Conservation (phyloP, 495 filamentous ascomycete species). For the Aspergillus ostianus region DNA sequence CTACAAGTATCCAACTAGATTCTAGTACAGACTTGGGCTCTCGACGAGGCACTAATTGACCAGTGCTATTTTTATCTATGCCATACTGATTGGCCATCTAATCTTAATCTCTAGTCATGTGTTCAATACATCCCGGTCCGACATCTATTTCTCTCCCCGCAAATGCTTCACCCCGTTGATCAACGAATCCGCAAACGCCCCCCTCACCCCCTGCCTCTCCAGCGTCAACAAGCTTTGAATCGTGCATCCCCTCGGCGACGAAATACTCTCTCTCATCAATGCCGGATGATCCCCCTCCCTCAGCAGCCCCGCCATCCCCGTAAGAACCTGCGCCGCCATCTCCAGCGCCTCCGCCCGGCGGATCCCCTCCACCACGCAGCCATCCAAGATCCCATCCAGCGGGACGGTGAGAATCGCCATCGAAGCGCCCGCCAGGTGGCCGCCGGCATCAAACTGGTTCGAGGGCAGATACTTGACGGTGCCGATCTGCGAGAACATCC, state of each 20-base stretch:
- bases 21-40: too few species aligned
- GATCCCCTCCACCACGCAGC: constrained; percentile 38
- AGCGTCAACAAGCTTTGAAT: constrained; percentile 33
- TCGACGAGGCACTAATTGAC: not conserved
- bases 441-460: constrained; percentile 28
- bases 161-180: constrained; percentile 21
- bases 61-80: not conserved
- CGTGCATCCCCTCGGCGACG: constrained; percentile 36
- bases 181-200: constrained; percentile 20
- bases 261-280: constrained; percentile 34
- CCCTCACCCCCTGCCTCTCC: constrained; percentile 32
- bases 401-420: constrained; percentile 34
- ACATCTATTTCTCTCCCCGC: constrained; percentile 5
- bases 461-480: constrained; percentile 29
- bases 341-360: constrained; percentile 35
- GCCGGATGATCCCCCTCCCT: constrained; percentile 35
- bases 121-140: not conserved
- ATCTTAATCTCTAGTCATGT: too few species aligned
- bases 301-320: constrained; percentile 33
- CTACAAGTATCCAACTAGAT: too few species aligned
- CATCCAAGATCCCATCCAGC: constrained; percentile 40
- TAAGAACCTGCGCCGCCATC: constrained; percentile 30
- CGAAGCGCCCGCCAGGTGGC: constrained; percentile 32
- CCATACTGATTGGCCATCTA: not conserved
- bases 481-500: constrained; percentile 32